phyloP scores from a whole-genome alignment of 2,329 filamentous ascomycete species.

The Xylaria sp. region DNA sequence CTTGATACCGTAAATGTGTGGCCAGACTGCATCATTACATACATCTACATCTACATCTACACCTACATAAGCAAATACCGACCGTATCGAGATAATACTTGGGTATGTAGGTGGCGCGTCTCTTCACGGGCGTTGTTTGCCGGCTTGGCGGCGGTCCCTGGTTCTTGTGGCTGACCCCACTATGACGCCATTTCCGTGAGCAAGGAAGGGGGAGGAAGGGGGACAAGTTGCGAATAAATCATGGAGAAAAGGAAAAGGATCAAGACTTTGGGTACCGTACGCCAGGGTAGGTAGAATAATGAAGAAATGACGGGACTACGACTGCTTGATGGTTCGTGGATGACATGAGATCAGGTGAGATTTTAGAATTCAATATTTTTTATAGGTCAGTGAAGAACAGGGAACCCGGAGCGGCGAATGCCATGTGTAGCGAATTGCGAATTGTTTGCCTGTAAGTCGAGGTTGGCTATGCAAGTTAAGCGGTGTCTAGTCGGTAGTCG shows the following conservation, averaged over 20 bases:
- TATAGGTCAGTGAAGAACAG: too few relatives aligned
- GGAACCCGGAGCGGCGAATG: too few relatives aligned
- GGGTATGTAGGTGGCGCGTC: not conserved
- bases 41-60: not conserved
- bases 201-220: not conserved
- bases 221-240: not conserved
- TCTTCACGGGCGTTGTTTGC: conserved; percentile 17
- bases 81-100: too few relatives aligned
- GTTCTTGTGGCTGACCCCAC: conserved; percentile 1
- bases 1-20: not conserved
- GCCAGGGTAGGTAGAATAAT: not conserved
- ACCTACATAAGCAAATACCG: too few relatives aligned
- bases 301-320: too few relatives aligned
- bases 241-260: not conserved
- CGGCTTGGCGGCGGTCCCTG: conserved; percentile 21
- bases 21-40: not conserved
- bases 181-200: conserved; percentile 30
- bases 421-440: too few relatives aligned
- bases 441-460: too few relatives aligned
- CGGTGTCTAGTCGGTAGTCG: not conserved
- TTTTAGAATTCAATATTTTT: not conserved
- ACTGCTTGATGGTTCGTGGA: not conserved
- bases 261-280: not conserved
- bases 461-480: too few relatives aligned
- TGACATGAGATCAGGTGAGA: not conserved